Evolutionary conservation across 192 early-diverging fungal genomes (phyloP), one percentile per base, ranked within the genome.

Genomic region (Umbelopsis ramanniana): DNA sequence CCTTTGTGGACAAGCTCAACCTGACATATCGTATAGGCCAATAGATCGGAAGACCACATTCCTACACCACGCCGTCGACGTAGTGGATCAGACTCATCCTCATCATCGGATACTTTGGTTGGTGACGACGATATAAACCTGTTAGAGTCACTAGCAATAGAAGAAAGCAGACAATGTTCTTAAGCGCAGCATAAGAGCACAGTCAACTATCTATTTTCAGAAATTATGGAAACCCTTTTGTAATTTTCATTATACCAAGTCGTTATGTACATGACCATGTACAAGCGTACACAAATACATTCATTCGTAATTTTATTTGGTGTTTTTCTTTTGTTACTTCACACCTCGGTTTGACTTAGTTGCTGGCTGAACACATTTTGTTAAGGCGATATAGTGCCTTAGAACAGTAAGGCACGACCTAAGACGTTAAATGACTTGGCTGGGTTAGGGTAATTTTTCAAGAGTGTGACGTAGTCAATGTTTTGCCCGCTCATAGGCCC

Each of bases 401-500:
- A 3, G 29, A 29, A 29, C 1, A 29, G 3, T 29, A 29, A 2
- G 29, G 29, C 29, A 29, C 29, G 1, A 29, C 29, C 29, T 2
- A 29, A 29, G 29, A 29, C 1, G 29, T 29, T n/a, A n/a, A 3
- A 29, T 29, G 1, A 3, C 11, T 43, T 43, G 40, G 17, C 17
- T 63, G 57, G 57, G 57, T 63, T 63, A 63, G 57, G 57, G 24
- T 4, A 63, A 63, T 19, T 63, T 63, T 19, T 29, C 15, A 15
- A 21, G 3, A 29, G 57, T 63, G 57, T 63, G 57, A 63, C 57
- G 57, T 63, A 63, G 57, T n/a, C 57, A 63, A 63, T 63, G 57
- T 63, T 63, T 63, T 63, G 26, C 48, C 26, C 33, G 57, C 57
- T 54, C 57, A 19, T 37, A 29, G 57, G 57, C 57, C 57, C 57